Evolutionary conservation across 805 yeast species (phyloP), one percentile per base, ranked within the genome.

Genomic region (Candida multigemmis): DNA sequence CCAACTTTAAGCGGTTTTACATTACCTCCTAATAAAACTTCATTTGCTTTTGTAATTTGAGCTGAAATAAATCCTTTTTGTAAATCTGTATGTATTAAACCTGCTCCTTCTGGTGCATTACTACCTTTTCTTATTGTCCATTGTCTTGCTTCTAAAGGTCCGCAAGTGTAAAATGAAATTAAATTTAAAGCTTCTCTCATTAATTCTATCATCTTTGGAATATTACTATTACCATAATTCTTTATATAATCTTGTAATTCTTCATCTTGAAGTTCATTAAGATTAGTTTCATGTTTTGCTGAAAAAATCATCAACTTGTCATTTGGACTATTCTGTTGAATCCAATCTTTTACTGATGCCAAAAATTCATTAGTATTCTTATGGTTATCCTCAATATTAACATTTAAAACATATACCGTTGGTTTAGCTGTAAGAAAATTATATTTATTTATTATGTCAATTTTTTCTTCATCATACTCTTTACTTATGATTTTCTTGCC

Each of bases 61-160:
- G 91, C 93, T 45, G 73, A 71, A 24, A 86, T 73, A 48, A 86
- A 86, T 1, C 93, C 81, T 42, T 77, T 72, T 56, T 79, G 77
- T 30, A 85, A 56, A 49, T 85, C 96, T 6, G 84, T 79, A 49
- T 86, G 96, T 33, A 86, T 86, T 18, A 79, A 77, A 13, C 87
- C 93, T 1, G 96, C 96, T 2, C 94, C 95, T 36, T 82, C 82
- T 20, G 89, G 87, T 2, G 94, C 94, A 19, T 73, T 69, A 11
- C 80, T 69, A 16, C 85, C 83, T 27, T 65, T 63, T 46, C 87
- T 68, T 29, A 86, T 65, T 11, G 86, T 80, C 96, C 96, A 86
- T 50, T 86, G 94, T 44, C 89, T 64, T 7, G 81, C 87, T 53
- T 86, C 95, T 27, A 67, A 63, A 14, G 77, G 76, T 16, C 96